phyloP scores from a whole-genome alignment of 106 monocot genomes.

The Alisma plantagoaquatica region DNA sequence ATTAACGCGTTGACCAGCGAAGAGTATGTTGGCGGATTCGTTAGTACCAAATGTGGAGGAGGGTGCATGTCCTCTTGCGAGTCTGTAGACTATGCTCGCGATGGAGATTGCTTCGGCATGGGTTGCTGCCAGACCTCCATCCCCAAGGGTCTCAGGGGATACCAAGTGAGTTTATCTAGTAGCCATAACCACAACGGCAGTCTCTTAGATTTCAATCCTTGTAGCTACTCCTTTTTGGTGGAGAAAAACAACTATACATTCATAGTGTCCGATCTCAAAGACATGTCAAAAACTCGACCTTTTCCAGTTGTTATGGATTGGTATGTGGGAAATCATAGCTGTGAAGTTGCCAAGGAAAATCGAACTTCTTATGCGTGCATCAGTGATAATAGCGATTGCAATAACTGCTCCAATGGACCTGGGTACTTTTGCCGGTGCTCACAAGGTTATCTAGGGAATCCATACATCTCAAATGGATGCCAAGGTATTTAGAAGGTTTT shows the following conservation, averaged over 20 bases:
- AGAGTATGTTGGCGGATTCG: not conserved
- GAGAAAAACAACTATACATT: not conserved
- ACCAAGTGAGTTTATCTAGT: not conserved
- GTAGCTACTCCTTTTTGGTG: not conserved
- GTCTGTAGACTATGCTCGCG: no score
- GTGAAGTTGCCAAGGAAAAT: not conserved
- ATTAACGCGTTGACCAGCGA: not conserved
- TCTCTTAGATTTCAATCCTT: not conserved
- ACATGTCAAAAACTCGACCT: not conserved
- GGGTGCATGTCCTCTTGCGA: slow-evolving; percentile 3
- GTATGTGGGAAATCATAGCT: not conserved
- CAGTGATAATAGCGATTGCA: not conserved
- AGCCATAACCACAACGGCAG: not conserved
- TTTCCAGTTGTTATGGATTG: slow-evolving; percentile 2
- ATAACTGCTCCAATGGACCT: not conserved
- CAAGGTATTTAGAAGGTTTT: no score
- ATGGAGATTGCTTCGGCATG: slow-evolving; percentile 2
- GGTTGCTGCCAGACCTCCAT: slow-evolving; percentile 4
- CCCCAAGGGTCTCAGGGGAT: not conserved
- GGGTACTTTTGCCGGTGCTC: slow-evolving; percentile 1
- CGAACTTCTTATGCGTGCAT: slow-evolving; percentile 1
- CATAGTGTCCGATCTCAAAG: not conserved
- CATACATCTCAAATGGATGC: slow-evolving; percentile 1
- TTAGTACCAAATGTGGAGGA: no score
- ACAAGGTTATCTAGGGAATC: not conserved